These are phyloP conservation scores for Candida glucosophila DNA, from an alignment of 1,139 yeast species.

Conservation along the genomic window DNA sequence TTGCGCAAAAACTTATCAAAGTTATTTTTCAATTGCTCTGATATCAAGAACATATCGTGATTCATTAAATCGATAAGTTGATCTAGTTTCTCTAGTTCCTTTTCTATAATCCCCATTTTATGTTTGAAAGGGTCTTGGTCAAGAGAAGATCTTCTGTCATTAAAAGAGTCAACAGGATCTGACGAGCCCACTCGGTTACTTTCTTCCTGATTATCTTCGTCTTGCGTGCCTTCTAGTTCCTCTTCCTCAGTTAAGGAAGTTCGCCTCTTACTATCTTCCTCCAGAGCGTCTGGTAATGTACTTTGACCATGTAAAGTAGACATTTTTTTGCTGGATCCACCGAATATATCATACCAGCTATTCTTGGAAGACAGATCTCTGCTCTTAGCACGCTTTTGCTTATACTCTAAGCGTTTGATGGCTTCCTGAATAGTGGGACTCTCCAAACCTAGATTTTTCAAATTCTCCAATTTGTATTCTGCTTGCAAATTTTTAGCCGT, in stretches of 20 bases:
- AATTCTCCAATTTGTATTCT: conserved; percentile 14
- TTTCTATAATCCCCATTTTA: conserved; percentile 27
- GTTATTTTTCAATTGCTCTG: conserved; percentile 21
- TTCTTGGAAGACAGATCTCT: conserved; percentile 16
- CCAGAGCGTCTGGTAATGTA: too few relatives aligned
- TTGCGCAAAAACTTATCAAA: conserved; percentile 23
- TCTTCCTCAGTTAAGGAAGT: too few relatives aligned
- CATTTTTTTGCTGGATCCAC: conserved; percentile 28
- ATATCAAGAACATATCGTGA: conserved; percentile 26
- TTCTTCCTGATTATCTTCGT: background rate
- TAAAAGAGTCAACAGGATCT: background rate
- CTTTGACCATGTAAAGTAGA: too few relatives aligned
- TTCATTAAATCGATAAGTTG: conserved; percentile 33
- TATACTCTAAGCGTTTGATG: conserved; percentile 20
- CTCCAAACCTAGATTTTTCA: conserved; percentile 24
- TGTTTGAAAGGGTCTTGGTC: conserved; percentile 7
- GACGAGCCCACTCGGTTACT: too few relatives aligned
- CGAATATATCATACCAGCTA: conserved; percentile 41
- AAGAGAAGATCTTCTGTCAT: background rate
- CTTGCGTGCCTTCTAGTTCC: too few relatives aligned
- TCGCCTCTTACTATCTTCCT: too few relatives aligned
- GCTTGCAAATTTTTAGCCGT: conserved; percentile 11
- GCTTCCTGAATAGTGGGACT: conserved; percentile 36
- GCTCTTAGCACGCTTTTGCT: conserved; percentile 13
- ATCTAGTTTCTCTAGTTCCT: conserved; percentile 33